A percentile compares a stretch with the other conserved stretches of the same genome.
Evolutionary conservation across 495 filamentous ascomycete genomes (phyloP).

Genomic region (Trichoderma asperelloides): DNA sequence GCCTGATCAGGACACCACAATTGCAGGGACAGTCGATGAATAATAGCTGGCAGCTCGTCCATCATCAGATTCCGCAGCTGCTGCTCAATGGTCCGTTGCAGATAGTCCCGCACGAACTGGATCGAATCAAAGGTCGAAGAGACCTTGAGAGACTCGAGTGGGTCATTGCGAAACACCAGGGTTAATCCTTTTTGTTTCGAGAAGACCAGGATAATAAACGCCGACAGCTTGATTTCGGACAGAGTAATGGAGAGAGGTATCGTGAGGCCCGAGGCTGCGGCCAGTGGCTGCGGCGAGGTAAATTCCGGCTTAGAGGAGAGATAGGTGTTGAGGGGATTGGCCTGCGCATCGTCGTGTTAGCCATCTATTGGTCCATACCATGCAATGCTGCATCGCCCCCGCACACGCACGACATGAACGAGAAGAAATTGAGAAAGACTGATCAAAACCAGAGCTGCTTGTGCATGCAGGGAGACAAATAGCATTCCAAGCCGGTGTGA

Average conservation of each 20-base stretch:
- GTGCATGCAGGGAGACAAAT: neutral
- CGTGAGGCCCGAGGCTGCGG: slow-evolving; percentile 84
- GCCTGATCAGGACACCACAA: slow-evolving; percentile 85
- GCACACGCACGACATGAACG: slow-evolving; percentile 11
- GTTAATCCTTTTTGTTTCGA: slow-evolving; percentile 95
- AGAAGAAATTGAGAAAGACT: slow-evolving; percentile 1
- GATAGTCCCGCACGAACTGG: slow-evolving; percentile 92
- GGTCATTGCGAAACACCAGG: slow-evolving; percentile 94
- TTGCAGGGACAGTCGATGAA: slow-evolving; percentile 82
- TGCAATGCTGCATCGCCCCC: slow-evolving; percentile 9
- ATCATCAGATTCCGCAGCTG: slow-evolving; percentile 89
- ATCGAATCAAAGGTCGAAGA: slow-evolving; percentile 98
- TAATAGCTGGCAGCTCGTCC: slow-evolving; percentile 94
- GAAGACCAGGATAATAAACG: slow-evolving; percentile 95
- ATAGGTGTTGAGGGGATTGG: slow-evolving; percentile 94
- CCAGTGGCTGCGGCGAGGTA: slow-evolving; percentile 86
- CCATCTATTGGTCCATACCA: neutral
- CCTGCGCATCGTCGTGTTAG: slow-evolving; percentile 31
- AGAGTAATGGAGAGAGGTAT: slow-evolving; percentile 95
- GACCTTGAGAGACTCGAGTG: slow-evolving; percentile 93
- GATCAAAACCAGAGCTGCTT: neutral
- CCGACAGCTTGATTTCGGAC: slow-evolving; percentile 93
- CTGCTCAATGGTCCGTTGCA: slow-evolving; percentile 94
- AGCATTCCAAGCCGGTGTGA: neutral
- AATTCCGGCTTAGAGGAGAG: slow-evolving; percentile 83